phyloP scores from a whole-genome alignment of 139 green algal species.

The Zygnema circumcarinatum region DNA sequence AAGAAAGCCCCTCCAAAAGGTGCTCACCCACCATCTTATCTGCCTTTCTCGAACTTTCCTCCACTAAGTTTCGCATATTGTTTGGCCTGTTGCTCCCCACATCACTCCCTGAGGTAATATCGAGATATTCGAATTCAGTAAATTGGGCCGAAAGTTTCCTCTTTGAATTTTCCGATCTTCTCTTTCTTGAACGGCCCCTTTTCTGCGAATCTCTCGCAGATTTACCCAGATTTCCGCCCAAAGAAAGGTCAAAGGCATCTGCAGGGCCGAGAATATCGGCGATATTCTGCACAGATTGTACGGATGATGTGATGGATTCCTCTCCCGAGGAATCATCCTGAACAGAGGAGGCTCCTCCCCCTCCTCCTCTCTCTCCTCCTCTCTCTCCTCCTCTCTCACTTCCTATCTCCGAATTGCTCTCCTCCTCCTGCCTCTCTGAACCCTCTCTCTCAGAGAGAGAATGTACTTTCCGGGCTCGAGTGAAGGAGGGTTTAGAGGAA shows the following conservation, averaged over 20 bases:
- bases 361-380: not conserved
- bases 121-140: too few species aligned
- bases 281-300: not conserved
- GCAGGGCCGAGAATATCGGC: not conserved
- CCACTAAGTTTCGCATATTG: not conserved
- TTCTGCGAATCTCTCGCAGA: too few species aligned
- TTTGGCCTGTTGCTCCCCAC: too few species aligned
- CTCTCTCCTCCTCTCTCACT: not conserved
- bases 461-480: not conserved
- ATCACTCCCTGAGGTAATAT: too few species aligned
- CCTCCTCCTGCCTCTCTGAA: not conserved
- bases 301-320: not conserved
- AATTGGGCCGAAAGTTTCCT: too few species aligned
- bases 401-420: too few species aligned
- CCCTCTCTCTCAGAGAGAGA: not conserved
- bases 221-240: too few species aligned
- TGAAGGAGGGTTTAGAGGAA: not conserved
- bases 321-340: not conserved
- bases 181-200: too few species aligned
- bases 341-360: too few species aligned
- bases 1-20: not conserved
- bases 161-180: too few species aligned
- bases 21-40: not conserved
- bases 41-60: not conserved
- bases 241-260: not conserved